Conservation (phyloP, 208 protist genomes). For the Trichomonas tenax region DNA sequence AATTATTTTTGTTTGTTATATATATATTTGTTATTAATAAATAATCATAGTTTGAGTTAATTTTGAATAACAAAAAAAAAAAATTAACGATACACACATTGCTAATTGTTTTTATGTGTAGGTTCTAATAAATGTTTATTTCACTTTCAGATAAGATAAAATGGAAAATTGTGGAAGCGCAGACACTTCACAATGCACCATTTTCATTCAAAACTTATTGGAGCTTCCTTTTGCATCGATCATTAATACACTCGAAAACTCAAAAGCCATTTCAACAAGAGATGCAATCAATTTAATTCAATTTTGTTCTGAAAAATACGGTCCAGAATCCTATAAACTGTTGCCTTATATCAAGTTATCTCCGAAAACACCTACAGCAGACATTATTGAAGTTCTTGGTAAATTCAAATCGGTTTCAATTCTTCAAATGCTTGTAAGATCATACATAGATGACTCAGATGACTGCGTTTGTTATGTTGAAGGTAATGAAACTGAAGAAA, state of each 20-base stretch:
- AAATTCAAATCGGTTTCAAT: neutral
- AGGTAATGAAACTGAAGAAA: neutral
- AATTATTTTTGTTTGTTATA: neutral
- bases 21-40: neutral
- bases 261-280: neutral
- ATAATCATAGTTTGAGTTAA: too few species aligned
- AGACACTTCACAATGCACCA: neutral
- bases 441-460: neutral
- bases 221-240: neutral
- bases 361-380: neutral
- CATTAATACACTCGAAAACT: neutral
- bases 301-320: neutral
- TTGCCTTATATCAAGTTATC: neutral
- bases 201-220: neutral
- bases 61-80: too few species aligned
- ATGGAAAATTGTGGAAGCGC: too few species aligned
- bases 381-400: neutral
- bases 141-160: too few species aligned
- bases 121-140: too few species aligned
- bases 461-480: neutral
- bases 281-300: neutral
- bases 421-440: neutral
- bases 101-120: too few species aligned
- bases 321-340: neutral
- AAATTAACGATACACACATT: too few species aligned